Base-by-base conservation (phyloP, 768 basidiomycete species). In the Auricularia sp. region DNA sequence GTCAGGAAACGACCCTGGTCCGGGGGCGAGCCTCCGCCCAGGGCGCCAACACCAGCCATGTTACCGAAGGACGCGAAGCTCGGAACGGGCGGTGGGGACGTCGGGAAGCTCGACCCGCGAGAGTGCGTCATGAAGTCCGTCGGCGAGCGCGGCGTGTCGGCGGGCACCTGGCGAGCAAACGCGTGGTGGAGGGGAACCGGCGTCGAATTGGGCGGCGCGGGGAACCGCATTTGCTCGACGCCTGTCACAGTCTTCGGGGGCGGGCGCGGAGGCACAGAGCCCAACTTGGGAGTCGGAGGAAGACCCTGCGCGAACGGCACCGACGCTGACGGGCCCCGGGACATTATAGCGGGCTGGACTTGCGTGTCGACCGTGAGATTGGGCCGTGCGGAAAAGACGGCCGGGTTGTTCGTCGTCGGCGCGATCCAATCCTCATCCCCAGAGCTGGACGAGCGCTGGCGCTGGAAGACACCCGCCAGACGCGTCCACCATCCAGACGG, bases 141-240 rank as follows among this genome's bases (percentile, higher is more conserved):
- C 62, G 66, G 51, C 71, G 36, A 23, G 56, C 66, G 36, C 71
- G 70, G 62, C 70, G 63, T 36, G 47, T 56, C 61, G 65, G 70
- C 67, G 36, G 66, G 64, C 1, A 42, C 56, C 33, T 67, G 66
- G 10, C 43, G 67, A 56, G 70, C 72, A 67, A 77, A 80, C n/a
- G 74, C 78, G 39, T 77, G 74, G 66, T 81, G 76, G 18, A 81
- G 74, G 5, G 81, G 79, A 54, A 80, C 69, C 33, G 78, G 66
- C 39, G 66, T 59, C 14, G 69, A 66, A 65, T 66, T 67, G 56
- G 70, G 72, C 59, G 66, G 51, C 29, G 64, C 58, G 36, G 59
- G 64, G 35, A 59, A 67, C 67, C 54, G 63, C 66, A 64, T 61
- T 64, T 61, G 73, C 70, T 67, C 53, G 64, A 61, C 62, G 72